These are phyloP conservation scores for Leishmania tropica DNA, from an alignment of 208 protist species.

Conservation along the genomic window DNA sequence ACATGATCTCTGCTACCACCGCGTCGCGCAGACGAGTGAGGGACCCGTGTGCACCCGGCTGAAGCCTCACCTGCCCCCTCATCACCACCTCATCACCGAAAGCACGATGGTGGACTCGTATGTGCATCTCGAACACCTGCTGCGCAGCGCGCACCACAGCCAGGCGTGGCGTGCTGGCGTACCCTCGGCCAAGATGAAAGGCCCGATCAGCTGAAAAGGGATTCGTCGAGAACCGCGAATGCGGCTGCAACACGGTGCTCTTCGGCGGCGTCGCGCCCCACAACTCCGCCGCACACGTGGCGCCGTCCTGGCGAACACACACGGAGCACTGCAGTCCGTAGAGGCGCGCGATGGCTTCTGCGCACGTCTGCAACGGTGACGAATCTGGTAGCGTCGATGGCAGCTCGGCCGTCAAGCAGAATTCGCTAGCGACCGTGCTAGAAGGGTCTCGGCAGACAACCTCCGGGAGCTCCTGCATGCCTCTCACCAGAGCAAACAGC, in stretches of 20 bases:
- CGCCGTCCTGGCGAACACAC: constrained; percentile 14
- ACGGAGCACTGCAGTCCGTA: constrained; percentile 31
- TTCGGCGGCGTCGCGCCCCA: constrained; percentile 16
- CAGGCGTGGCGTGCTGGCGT: constrained; percentile 9
- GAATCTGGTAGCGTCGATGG: constrained; percentile 15
- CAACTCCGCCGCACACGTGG: constrained; percentile 23
- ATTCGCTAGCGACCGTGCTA: not conserved
- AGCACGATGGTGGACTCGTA: constrained; percentile 24
- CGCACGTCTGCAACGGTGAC: constrained; percentile 28
- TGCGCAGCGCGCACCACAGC: constrained; percentile 40
- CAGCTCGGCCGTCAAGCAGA: not conserved
- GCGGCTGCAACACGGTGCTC: constrained; percentile 7
- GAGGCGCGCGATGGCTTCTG: constrained; percentile 19
- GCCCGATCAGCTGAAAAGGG: constrained; percentile 19
- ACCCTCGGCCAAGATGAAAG: constrained; percentile 24
- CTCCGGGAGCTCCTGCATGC: constrained; percentile 4
- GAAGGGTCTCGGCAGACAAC: not conserved
- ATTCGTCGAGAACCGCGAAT: not conserved
- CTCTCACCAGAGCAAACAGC: not conserved
- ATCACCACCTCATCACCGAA: constrained; percentile 17
- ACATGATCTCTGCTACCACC: constrained; percentile 31
- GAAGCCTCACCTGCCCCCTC: constrained; percentile 9
- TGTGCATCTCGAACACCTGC: constrained; percentile 41
- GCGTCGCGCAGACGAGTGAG: constrained; percentile 13
- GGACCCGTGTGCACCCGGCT: not conserved